Evolutionary conservation across 257 asterid genomes (phyloP), one percentile per base, ranked within the genome.

Genomic region (Pogostemon cablin): DNA sequence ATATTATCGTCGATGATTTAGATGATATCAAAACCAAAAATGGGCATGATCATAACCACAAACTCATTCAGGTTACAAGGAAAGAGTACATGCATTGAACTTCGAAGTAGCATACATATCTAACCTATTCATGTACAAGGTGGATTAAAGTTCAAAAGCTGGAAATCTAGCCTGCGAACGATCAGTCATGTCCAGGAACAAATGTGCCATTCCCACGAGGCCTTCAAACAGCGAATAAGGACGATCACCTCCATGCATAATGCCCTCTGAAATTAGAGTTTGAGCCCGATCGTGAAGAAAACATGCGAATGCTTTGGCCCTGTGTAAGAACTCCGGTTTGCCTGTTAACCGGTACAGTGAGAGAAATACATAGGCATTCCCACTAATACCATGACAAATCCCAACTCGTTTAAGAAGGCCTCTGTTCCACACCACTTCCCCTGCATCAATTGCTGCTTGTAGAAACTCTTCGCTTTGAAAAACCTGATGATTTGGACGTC

Each of bases 371-470:
- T 87, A 90, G 34, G 98, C 70, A 57, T 92, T 92, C 47, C 98
- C 96, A 53, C 95, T 85, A 15, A 92, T 81, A 69, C 96, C 98
- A 17, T 89, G 96, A 65, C 98, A 92, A 15, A 92, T 12, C 46
- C 96, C 98, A 4, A 92, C 92, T 52, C 95, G 91, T 79, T 85
- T 92, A 41, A 89, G 96, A 15, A 92, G 81, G 44, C 96, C 98
- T 52, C 95, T 74, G 20, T 71, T 75, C 96, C 98, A 92, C 3
- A 92, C 90, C 68, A 92, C 96, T 65, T 89, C 89, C 44, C 86
- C 89, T 9, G 98, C 92, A 20, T 85, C 89, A 3, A 76, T 63
- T 42, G 96, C 92, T 38, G 93, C 95, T 68, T 85, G 81, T 6
- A 78, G 75, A 81, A 89, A 92, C 83, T 89, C 95, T 62, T 79